These are phyloP conservation scores for Leersia perrieri DNA, from an alignment of 176 grass and related monocot species.

Conservation along the genomic window DNA sequence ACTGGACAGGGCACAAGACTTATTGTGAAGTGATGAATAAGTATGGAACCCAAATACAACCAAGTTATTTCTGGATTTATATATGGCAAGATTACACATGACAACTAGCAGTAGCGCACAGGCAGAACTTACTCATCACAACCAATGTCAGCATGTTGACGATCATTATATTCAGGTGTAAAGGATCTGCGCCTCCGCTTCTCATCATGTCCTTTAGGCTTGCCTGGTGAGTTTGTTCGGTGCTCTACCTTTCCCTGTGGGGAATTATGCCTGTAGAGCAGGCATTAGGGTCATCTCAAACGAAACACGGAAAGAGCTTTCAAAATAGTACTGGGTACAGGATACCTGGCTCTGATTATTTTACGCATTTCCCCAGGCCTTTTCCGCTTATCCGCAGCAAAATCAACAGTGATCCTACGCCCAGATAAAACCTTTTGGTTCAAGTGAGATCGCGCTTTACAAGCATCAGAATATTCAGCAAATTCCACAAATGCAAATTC, in stretches of 20 bases:
- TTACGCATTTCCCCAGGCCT: conserved; percentile 65
- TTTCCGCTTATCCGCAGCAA: conserved; percentile 67
- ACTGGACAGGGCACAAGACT: too few species aligned
- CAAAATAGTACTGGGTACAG: background rate
- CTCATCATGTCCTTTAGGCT: conserved; percentile 35
- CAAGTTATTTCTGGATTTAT: background rate
- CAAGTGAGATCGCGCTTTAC: conserved; percentile 83
- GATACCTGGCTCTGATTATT: conserved; percentile 45
- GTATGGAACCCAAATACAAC: background rate
- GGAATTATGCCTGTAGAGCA: conserved; percentile 58
- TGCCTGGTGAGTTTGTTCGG: conserved; percentile 32
- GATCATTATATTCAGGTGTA: conserved; percentile 44
- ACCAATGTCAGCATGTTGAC: conserved; percentile 35
- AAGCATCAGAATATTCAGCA: conserved; percentile 69
- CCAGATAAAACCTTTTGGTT: conserved; percentile 67
- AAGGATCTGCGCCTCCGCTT: conserved; percentile 34
- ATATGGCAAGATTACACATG: too few species aligned
- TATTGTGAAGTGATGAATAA: too few species aligned
- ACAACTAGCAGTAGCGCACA: background rate
- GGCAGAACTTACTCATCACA: conserved; percentile 48
- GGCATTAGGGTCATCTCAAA: conserved; percentile 16
- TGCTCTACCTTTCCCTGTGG: conserved; percentile 48
- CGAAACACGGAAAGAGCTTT: background rate
- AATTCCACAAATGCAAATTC: conserved; percentile 93
- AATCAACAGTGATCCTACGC: conserved; percentile 77